These are phyloP conservation scores for Magnaporthiopsis poae DNA, from an alignment of 2,329 filamentous ascomycete species.

Conservation along the genomic window DNA sequence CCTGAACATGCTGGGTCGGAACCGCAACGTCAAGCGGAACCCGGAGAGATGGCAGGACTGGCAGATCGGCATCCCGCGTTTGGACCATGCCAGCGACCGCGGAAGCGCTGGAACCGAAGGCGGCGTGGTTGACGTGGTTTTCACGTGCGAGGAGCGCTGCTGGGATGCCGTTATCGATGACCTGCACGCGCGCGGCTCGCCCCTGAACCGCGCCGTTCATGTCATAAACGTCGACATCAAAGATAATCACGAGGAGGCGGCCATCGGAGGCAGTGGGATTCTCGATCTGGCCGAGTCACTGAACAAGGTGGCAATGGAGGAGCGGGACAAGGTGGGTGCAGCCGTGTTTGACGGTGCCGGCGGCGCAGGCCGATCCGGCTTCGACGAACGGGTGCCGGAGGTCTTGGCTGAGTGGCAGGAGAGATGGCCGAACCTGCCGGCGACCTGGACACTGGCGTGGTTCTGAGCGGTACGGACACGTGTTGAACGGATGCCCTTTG, in stretches of 20 bases:
- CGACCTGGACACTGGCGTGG: slow-evolving; percentile 91
- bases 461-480: slow-evolving; percentile 44
- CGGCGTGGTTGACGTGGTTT: slow-evolving; percentile 84
- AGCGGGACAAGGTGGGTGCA: slow-evolving; percentile 57
- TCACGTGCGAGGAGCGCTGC: slow-evolving; percentile 94
- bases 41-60: slow-evolving; percentile 98
- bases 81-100: slow-evolving; percentile 65
- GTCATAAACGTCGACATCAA: slow-evolving; percentile 98
- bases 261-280: slow-evolving; percentile 82
- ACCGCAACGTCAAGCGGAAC: slow-evolving; percentile 84
- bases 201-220: slow-evolving; percentile 85
- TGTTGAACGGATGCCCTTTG: slow-evolving; percentile 7
- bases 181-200: slow-evolving; percentile 71
- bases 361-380: slow-evolving; percentile 59
- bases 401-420: slow-evolving; percentile 91
- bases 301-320: slow-evolving; percentile 69
- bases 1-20: slow-evolving; percentile 89
- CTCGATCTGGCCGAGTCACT: slow-evolving; percentile 79
- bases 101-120: slow-evolving; percentile 75
- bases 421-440: slow-evolving; percentile 80
- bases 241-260: slow-evolving; percentile 94
- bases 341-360: slow-evolving; percentile 60
- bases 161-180: slow-evolving; percentile 98
- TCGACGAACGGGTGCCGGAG: slow-evolving; percentile 88
- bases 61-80: slow-evolving; percentile 73